phyloP scores from a whole-genome alignment of 2,329 filamentous ascomycete genomes.

The Cladosporium phlei region DNA sequence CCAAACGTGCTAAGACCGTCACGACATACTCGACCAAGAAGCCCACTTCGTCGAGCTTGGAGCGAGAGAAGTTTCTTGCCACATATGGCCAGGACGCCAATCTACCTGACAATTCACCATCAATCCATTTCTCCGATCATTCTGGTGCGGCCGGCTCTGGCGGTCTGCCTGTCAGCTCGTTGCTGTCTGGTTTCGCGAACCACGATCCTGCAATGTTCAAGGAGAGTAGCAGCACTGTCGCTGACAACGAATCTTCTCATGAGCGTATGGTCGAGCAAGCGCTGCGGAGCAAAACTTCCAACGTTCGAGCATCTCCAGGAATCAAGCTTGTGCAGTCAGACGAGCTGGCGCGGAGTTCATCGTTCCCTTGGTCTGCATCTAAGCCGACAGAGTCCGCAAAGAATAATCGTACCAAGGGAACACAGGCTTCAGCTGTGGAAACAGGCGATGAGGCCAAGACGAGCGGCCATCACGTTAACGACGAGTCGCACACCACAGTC shows the following conservation, averaged over 20 bases:
- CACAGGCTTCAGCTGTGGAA: not conserved
- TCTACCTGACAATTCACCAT: conserved; percentile 16
- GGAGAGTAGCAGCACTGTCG: conserved; percentile 39
- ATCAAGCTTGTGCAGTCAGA: conserved; percentile 5
- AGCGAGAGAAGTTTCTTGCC: conserved; percentile 1
- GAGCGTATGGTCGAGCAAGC: conserved; percentile 37
- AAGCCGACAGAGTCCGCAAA: conserved; percentile 13
- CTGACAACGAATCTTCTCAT: conserved; percentile 39
- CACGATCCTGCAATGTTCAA: conserved; percentile 41
- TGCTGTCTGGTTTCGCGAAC: conserved; percentile 33
- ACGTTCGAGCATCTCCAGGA: not conserved
- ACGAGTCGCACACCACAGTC: not conserved
- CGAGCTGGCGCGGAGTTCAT: conserved; percentile 19
- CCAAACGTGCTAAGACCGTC: conserved; percentile 22
- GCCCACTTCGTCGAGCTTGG: not conserved
- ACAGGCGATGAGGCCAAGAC: not conserved
- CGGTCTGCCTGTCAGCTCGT: conserved; percentile 28
- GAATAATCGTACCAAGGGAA: not conserved
- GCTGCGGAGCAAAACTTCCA: conserved; percentile 20
- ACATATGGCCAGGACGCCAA: conserved; percentile 16
- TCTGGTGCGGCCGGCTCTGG: conserved; percentile 19
- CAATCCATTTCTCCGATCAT: conserved; percentile 20
- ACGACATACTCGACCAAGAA: conserved; percentile 10
- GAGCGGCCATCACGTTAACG: not conserved
- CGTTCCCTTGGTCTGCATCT: conserved; percentile 25